Evolutionary conservation across 108 stramenopile genomes (phyloP).

Genomic region (Pseudonitzschia pungens): DNA sequence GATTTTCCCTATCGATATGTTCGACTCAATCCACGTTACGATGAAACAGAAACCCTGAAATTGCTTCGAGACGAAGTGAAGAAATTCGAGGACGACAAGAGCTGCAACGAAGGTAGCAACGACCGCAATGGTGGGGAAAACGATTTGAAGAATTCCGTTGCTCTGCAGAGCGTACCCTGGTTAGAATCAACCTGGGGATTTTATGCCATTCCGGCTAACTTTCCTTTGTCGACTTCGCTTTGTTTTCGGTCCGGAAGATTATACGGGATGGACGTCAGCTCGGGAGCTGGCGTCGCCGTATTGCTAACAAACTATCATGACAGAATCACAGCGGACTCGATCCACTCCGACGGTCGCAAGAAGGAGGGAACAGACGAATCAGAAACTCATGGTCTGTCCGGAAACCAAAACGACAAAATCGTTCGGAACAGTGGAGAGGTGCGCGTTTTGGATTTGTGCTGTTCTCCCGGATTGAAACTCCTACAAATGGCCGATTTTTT

Average conservation of each 20-base stretch:
- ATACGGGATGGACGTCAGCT: slow-evolving; percentile 90
- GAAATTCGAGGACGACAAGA: not conserved
- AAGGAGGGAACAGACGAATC: not conserved
- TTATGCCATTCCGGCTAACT: slow-evolving; percentile 65
- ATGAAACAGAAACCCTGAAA: slow-evolving; percentile 55
- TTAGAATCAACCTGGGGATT: slow-evolving; percentile 50
- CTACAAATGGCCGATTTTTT: slow-evolving; percentile 73
- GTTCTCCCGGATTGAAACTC: slow-evolving; percentile 87
- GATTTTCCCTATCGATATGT: slow-evolving; percentile 43
- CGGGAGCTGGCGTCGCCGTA: slow-evolving; percentile 82
- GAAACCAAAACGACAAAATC: not conserved
- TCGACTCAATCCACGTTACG: slow-evolving; percentile 71
- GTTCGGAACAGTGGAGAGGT: slow-evolving; percentile 13
- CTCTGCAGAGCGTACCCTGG: slow-evolving; percentile 60
- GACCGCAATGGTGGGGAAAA: not conserved
- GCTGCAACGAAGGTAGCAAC: not conserved
- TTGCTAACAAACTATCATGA: slow-evolving; percentile 56
- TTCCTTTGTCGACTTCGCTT: slow-evolving; percentile 52
- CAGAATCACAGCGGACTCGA: slow-evolving; percentile 8
- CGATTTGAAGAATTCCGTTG: not conserved
- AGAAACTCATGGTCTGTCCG: not conserved
- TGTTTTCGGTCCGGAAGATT: slow-evolving; percentile 69
- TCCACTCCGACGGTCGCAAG: not conserved
- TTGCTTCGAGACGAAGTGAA: slow-evolving; percentile 25
- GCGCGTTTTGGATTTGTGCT: slow-evolving; percentile 88